A percentile compares a stretch with the other conserved stretches of the same genome.
These are phyloP conservation scores for Dioszegia hungarica DNA, from an alignment of 768 basidiomycete species.

Conservation along the genomic window DNA sequence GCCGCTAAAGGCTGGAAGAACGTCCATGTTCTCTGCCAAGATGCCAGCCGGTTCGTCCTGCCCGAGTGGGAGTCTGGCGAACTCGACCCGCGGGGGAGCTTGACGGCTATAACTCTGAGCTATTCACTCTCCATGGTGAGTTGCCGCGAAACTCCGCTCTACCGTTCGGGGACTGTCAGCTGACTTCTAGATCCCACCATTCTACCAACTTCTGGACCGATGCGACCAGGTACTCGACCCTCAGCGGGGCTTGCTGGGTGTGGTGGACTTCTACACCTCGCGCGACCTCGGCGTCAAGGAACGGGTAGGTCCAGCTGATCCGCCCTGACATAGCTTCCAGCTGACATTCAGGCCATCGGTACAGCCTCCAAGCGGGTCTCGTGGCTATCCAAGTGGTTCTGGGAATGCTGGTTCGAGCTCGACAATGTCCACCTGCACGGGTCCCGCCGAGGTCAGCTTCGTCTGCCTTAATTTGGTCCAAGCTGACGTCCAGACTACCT, in stretches of 20 bases:
- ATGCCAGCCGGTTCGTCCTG: slow-evolving; percentile 63
- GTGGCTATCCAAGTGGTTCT: slow-evolving; percentile 70
- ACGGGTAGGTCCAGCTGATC: slow-evolving; percentile 18
- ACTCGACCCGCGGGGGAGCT: slow-evolving; percentile 57
- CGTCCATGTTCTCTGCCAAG: slow-evolving; percentile 66
- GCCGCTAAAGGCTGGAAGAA: slow-evolving; percentile 66
- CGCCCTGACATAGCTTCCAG: too few species aligned
- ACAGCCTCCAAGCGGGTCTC: slow-evolving; percentile 60
- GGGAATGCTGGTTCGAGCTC: slow-evolving; percentile 61
- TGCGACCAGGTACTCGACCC: slow-evolving; percentile 63
- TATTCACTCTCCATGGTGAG: slow-evolving; percentile 53
- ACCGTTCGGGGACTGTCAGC: background rate
- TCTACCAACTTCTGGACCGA: slow-evolving; percentile 64
- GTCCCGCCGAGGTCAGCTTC: slow-evolving; percentile 52
- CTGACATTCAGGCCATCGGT: slow-evolving; percentile 55
- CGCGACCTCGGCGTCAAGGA: slow-evolving; percentile 38
- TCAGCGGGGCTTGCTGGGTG: slow-evolving; percentile 59
- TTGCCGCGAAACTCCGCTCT: background rate
- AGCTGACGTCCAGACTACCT: slow-evolving; percentile 56
- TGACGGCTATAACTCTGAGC: slow-evolving; percentile 53
- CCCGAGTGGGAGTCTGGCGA: slow-evolving; percentile 58
- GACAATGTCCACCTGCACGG: slow-evolving; percentile 54
- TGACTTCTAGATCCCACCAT: slow-evolving; percentile 56
- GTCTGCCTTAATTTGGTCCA: background rate
- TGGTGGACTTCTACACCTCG: slow-evolving; percentile 64